Conservation (phyloP, 345 rosid species). For the Physaria fendleri region DNA sequence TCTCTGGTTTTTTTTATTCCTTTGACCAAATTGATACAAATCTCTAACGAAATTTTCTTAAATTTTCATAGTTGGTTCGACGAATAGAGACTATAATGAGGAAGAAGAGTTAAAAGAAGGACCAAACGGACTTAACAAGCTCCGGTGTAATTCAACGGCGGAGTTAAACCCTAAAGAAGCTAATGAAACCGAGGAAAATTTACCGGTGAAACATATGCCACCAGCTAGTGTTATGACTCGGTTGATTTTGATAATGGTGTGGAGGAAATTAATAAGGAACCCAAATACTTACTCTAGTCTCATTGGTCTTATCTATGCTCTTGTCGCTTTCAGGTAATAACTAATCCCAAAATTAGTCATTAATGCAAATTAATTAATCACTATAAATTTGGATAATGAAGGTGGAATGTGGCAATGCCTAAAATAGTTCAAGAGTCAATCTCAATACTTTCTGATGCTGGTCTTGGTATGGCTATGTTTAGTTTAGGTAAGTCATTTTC, state of each 20-base stretch:
- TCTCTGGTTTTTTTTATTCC: too few species aligned
- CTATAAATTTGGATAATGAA: not conserved
- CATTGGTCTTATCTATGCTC: conserved; percentile 85
- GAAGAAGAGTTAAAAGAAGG: conserved; percentile 46
- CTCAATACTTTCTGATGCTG: conserved; percentile 80
- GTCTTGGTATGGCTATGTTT: conserved; percentile 99
- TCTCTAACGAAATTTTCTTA: not conserved
- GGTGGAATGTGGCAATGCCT: conserved; percentile 72
- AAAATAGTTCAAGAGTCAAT: conserved; percentile 63
- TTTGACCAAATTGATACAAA: too few species aligned
- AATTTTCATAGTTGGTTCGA: conserved; percentile 27
- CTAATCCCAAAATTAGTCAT: not conserved
- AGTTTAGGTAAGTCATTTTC: conserved; percentile 62
- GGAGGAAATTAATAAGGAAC: conserved; percentile 88
- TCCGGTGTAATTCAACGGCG: conserved; percentile 56
- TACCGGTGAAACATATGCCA: conserved; percentile 60
- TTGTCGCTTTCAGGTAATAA: conserved; percentile 56
- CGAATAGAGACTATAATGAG: conserved; percentile 36
- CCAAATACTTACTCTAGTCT: conserved; percentile 93
- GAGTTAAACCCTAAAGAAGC: conserved; percentile 68
- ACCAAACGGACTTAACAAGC: conserved; percentile 39
- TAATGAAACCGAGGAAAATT: conserved; percentile 31
- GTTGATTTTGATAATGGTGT: conserved; percentile 81
- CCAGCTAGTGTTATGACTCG: conserved; percentile 93
- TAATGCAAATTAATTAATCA: not conserved